Conservation (phyloP, 2,329 filamentous ascomycete genomes). For the Claviceps purpurea region DNA sequence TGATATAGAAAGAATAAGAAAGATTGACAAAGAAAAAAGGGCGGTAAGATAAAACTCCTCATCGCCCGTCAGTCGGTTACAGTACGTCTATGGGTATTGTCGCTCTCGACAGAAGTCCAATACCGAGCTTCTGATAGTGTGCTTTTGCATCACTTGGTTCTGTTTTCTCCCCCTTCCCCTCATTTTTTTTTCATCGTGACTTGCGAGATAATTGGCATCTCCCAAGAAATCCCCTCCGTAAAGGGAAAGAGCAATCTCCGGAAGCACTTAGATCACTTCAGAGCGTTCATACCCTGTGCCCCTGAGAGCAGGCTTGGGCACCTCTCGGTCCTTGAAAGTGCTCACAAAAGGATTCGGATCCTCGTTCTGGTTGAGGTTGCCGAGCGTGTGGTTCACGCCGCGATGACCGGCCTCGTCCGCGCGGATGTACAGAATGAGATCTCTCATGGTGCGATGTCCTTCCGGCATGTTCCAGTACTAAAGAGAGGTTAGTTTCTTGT, state of each 20-base stretch:
- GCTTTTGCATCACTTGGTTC: too few relatives aligned
- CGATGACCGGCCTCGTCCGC: constrained; percentile 83
- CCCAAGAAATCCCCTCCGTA: too few relatives aligned
- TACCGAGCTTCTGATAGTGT: too few relatives aligned
- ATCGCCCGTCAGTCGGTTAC: too few relatives aligned
- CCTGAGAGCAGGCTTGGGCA: constrained; percentile 52
- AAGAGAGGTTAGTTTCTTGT: background rate
- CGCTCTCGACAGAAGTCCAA: too few relatives aligned
- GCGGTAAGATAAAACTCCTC: too few relatives aligned
- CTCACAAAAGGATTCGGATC: constrained; percentile 91
- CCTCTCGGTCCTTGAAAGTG: constrained; percentile 57
- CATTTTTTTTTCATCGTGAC: too few relatives aligned
- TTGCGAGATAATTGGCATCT: too few relatives aligned
- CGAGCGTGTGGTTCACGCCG: constrained; percentile 90
- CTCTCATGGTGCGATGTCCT: constrained; percentile 65
- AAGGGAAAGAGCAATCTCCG: background rate
- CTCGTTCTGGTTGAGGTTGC: constrained; percentile 69
- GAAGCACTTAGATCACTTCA: constrained; percentile 52
- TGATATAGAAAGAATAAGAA: too few relatives aligned
- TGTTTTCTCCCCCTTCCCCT: too few relatives aligned
- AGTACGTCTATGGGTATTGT: too few relatives aligned
- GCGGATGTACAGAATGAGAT: constrained; percentile 77
- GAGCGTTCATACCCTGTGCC: constrained; percentile 69
- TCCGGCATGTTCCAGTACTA: constrained; percentile 90
- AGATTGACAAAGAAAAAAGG: too few relatives aligned